phyloP scores from a whole-genome alignment of 2,329 filamentous ascomycete genomes.

The Cadophora malorum region DNA sequence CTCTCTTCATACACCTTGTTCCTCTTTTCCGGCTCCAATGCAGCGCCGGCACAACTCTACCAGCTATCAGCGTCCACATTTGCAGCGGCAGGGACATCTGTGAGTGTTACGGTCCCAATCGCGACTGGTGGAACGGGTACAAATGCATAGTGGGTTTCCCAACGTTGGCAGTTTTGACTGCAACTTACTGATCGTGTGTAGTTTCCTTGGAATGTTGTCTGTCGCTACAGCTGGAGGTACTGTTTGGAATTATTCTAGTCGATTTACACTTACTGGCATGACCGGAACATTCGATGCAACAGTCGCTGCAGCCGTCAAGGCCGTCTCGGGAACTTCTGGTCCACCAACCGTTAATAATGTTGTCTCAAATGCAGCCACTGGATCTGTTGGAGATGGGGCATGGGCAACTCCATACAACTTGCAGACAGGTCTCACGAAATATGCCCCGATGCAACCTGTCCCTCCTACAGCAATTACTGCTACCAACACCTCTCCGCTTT shows the following conservation, averaged over 20 bases:
- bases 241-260: conserved; percentile 64
- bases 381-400: conserved; percentile 30
- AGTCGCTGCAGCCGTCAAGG: conserved; percentile 47
- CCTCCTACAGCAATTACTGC: conserved; percentile 48
- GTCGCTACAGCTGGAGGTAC: conserved; percentile 59
- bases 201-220: conserved; percentile 65
- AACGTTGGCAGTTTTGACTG: background rate
- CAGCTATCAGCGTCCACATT: conserved; percentile 47
- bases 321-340: conserved; percentile 48
- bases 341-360: conserved; percentile 41
- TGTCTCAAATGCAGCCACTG: conserved; percentile 22
- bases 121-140: conserved; percentile 37
- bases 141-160: conserved; percentile 45
- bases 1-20: conserved; percentile 62
- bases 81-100: conserved; percentile 32
- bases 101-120: conserved; percentile 40
- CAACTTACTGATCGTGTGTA: conserved; percentile 40
- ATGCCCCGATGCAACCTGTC: conserved; percentile 50
- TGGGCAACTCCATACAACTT: conserved; percentile 45
- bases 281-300: conserved; percentile 60
- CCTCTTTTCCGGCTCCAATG: conserved; percentile 66
- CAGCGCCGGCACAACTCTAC: conserved; percentile 52
- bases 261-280: conserved; percentile 71
- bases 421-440: conserved; percentile 48
- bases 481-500: conserved; percentile 46